phyloP scores from a whole-genome alignment of 306 rosid species.

The Cucumis cinereus region DNA sequence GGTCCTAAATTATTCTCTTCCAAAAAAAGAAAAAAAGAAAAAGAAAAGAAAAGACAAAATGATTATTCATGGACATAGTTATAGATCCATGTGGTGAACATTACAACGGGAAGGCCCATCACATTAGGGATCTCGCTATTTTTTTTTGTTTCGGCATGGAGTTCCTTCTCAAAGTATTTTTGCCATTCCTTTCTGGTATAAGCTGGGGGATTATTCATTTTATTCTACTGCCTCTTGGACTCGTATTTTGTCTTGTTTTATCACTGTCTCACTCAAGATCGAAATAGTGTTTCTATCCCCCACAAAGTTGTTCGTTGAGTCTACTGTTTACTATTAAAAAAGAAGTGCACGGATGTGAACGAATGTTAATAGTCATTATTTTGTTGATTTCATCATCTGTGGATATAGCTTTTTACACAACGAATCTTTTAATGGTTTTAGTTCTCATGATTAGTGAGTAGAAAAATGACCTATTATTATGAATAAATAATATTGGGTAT shows the following conservation, averaged over 20 bases:
- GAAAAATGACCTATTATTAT: background rate
- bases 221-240: background rate
- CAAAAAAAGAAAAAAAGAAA: background rate
- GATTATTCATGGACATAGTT: background rate
- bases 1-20: background rate
- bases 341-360: background rate
- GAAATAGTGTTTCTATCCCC: background rate
- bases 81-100: background rate
- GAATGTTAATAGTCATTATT: background rate
- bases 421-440: background rate
- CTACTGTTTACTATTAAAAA: background rate
- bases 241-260: background rate
- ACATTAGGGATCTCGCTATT: background rate
- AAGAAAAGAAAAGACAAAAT: background rate
- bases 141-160: background rate
- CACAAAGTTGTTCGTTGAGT: background rate
- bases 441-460: background rate
- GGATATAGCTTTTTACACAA: background rate
- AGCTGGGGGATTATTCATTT: background rate
- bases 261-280: background rate
- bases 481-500: background rate
- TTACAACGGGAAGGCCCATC: background rate
- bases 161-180: background rate
- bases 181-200: background rate
- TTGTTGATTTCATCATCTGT: background rate